Conservation (phyloP, 345 rosid genomes). For the Kandelia obovata region DNA sequence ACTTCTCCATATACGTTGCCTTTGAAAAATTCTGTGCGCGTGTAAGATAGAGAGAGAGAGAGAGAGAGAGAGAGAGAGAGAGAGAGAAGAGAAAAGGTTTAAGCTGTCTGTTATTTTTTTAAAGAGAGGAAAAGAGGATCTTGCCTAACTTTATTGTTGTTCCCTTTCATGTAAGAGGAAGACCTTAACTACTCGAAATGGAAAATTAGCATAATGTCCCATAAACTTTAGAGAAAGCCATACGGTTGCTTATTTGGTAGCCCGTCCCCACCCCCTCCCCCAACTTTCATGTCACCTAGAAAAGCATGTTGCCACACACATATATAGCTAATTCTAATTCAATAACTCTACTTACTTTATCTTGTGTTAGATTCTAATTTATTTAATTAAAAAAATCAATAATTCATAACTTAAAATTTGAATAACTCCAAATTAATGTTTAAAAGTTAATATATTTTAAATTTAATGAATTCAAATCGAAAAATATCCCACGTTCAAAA, state of each 20-base stretch:
- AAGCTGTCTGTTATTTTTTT: conserved; percentile 42
- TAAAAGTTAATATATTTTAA: too few relatives aligned
- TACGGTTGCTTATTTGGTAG: too few relatives aligned
- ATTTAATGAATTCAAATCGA: too few relatives aligned
- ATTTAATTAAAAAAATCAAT: not conserved
- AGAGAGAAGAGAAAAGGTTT: conserved; percentile 4
- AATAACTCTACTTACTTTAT: not conserved
- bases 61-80: too few relatives aligned
- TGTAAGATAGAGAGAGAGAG: not conserved
- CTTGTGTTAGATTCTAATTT: not conserved
- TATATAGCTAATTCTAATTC: not conserved
- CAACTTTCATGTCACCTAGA: too few relatives aligned
- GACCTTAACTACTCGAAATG: conserved; percentile 34
- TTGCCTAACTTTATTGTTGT: conserved; percentile 25
- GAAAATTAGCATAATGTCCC: conserved; percentile 38
- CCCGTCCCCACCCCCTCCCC: too few relatives aligned
- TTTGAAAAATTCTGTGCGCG: not conserved
- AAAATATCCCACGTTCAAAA: too few relatives aligned
- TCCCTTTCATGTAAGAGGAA: conserved; percentile 43
- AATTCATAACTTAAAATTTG: too few relatives aligned
- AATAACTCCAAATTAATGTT: too few relatives aligned
- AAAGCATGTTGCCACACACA: too few relatives aligned
- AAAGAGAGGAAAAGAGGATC: conserved; percentile 25
- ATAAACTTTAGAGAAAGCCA: conserved; percentile 14
- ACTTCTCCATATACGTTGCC: conserved; percentile 6